Conservation (phyloP, 2,329 filamentous ascomycete genomes). For the Cadophora malorum region DNA sequence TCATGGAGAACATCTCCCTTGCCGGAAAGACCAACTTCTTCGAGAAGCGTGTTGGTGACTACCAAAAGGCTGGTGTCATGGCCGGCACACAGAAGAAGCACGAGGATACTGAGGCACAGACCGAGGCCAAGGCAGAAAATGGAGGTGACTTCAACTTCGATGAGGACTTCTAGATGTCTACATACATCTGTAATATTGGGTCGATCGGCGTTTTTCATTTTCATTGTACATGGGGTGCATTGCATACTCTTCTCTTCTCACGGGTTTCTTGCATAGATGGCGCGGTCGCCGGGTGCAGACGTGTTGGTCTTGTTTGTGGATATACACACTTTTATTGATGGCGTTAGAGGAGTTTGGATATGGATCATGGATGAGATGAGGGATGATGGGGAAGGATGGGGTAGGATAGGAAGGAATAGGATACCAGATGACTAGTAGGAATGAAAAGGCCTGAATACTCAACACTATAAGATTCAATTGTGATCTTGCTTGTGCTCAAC, state of each 20-base stretch:
- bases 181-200: conserved; percentile 28
- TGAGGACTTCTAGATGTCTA: conserved; percentile 83
- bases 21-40: conserved; percentile 99
- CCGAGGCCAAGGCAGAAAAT: conserved; percentile 61
- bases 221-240: conserved; percentile 37
- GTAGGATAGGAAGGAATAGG: conserved; percentile 27
- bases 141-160: conserved; percentile 90
- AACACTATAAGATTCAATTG: neutral
- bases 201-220: conserved; percentile 33
- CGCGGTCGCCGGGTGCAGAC: conserved; percentile 40
- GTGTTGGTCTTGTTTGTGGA: conserved; percentile 29
- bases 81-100: conserved; percentile 81
- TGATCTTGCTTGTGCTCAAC: conserved; percentile 8
- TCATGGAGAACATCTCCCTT: conserved; percentile 99
- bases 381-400: conserved; percentile 23
- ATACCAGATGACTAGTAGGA: conserved; percentile 27
- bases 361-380: conserved; percentile 31
- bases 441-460: conserved; percentile 25
- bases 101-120: conserved; percentile 53
- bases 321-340: conserved; percentile 32
- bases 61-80: conserved; percentile 99
- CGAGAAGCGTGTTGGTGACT: conserved; percentile 99
- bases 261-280: conserved; percentile 42
- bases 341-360: conserved; percentile 40
- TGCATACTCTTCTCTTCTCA: conserved; percentile 32